Base-by-base conservation (phyloP, 495 filamentous ascomycete genomes). In the Bathelium albidoporum region DNA sequence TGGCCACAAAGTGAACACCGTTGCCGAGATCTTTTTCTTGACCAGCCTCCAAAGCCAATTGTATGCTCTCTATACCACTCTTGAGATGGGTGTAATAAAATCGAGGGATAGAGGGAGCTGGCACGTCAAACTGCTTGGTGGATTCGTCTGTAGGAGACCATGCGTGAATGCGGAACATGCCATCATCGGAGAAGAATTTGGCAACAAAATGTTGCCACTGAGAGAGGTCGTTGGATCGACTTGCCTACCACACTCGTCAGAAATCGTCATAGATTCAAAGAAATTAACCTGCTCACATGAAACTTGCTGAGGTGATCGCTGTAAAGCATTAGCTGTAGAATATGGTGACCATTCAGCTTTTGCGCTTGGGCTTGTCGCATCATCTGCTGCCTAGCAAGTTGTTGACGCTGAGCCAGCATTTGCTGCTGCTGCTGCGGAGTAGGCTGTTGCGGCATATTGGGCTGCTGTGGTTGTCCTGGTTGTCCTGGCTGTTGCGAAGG, bases 51-150 rank as follows among this genome's bases (percentile, higher is more conserved):
- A 91, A 77, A 20, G 88, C 79, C 77, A 95, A 81, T 70, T 94
- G 89, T 59, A 96, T 89, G 24, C 81, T 85, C 58, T 80, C 82
- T 41, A 95, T 84, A 4, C 90, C 89, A 62, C 88, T 92, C n/a
- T 87, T 85, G 68, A 89, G 95, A 66, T 92, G 87, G 0, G 87
- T 89, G 59, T 85, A 77, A 71, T 93, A 95, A 67, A 89, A 95
- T 58, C 90, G 85, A 18, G 91, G 81, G 22, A 96, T 74, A 1
- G 87, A 85, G 9, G 89, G 81, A 32, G 83, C 86, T 1, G 84
- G 80, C 49, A 96, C 88, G 67, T 93, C 90, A 63, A 87, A 94
- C 60, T 87, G 83, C 73, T 94, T 95, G 2, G 75, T 76, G 14
- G 74, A 70, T 24, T 76, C 75, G 20, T 79, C 74, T 31, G 44